These are phyloP conservation scores for Kentomonas sorsogonicus DNA, from an alignment of 208 protist species.

Conservation along the genomic window DNA sequence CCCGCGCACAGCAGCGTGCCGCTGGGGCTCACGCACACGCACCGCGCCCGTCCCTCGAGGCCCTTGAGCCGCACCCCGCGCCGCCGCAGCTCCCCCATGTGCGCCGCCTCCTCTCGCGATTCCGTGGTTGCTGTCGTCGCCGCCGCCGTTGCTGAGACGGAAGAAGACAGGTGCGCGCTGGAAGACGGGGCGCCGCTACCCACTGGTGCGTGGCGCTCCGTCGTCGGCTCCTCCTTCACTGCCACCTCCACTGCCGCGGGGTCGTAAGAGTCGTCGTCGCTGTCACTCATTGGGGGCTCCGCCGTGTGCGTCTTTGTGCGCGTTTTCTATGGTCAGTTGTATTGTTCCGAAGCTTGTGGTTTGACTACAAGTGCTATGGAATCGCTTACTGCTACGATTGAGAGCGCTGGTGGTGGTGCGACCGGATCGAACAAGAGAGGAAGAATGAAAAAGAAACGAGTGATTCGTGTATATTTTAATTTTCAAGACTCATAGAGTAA, in stretches of 20 bases:
- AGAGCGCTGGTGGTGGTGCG: not conserved
- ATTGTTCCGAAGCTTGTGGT: too few species aligned
- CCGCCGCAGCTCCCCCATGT: slow-evolving; percentile 9
- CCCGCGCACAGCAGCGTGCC: slow-evolving; percentile 54
- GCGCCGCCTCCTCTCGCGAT: not conserved
- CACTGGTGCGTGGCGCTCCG: not conserved
- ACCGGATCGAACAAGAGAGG: not conserved
- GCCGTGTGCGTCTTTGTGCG: too few species aligned
- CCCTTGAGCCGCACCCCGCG: slow-evolving; percentile 37
- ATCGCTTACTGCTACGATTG: not conserved
- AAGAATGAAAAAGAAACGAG: not conserved
- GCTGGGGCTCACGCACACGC: slow-evolving; percentile 37
- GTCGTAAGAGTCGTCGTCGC: slow-evolving; percentile 53
- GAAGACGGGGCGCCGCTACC: not conserved
- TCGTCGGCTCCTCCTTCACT: not conserved
- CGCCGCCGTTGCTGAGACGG: not conserved
- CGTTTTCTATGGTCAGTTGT: too few species aligned
- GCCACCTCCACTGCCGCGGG: slow-evolving; percentile 22
- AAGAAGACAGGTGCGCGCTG: not conserved
- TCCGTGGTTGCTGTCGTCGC: not conserved
- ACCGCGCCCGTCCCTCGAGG: slow-evolving; percentile 53
- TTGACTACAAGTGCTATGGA: too few species aligned
- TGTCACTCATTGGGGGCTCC: slow-evolving; percentile 25
- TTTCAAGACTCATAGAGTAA: not conserved
- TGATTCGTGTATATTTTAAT: too few species aligned